Base-by-base conservation (phyloP, 2,329 filamentous ascomycete genomes). In the Helicocarpus griseus region DNA sequence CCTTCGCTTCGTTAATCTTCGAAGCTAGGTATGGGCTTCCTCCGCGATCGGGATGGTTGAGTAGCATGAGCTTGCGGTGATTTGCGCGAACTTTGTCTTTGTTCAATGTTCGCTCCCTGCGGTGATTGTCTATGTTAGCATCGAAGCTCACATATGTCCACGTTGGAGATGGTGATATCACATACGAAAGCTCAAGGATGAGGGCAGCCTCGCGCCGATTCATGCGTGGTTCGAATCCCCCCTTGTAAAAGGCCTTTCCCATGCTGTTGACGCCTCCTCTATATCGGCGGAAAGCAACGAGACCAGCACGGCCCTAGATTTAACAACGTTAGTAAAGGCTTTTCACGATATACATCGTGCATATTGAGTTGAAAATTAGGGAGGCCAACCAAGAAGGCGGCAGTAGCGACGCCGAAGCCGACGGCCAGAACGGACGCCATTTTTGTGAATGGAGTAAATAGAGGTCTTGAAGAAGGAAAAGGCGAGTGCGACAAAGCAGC, bases 1-100 rank as follows among this genome's bases (percentile, higher is more conserved):
- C 91, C 72, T 98, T 98, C 36, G 93, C 93, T 70, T 98, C 93
- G 73, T 98, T 98, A 67, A 98, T 86, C 72, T 98, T 98, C 50
- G 90, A 96, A 13, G 93, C 93, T 41, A 98, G 75, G 67, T 97
- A 98, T 6, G 93, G 93, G 66, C 89, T 96, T 36, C 93, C 93
- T 58, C 93, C 93, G 65, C 93, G 86, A 77, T 98, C 93, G 57
- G 93, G 93, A 70, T 98, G 93, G 77, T 98, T 98, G 58, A 95
- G 77, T 52, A 98, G 82, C 91, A 98, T 98, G 59, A 97, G 82
- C 50, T 85, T 89, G 57, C 93, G 85, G 73, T 98, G 93, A 61
- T 90, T 89, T 74, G 96, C 96, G 67, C 93, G 88, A 62, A 98
- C 77, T 67, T 95, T 93, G 44, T 97, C 91, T 72, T 94, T 95